Conservation (phyloP, 192 early-diverging fungal species). For the Phlyctochytrium arcticum region DNA sequence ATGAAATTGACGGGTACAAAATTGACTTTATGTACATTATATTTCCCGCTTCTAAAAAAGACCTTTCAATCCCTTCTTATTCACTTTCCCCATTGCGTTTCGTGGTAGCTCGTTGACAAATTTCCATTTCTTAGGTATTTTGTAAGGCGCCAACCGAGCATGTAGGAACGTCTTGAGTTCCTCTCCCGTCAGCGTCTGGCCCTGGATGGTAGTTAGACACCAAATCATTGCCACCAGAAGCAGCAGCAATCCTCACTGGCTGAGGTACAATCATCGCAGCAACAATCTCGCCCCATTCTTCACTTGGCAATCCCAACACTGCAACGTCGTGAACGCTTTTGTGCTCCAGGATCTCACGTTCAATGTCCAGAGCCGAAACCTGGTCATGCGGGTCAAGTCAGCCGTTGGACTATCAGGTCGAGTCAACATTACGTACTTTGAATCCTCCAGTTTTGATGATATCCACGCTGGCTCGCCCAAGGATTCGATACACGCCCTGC, state of each 20-base stretch:
- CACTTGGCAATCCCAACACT: slow-evolving; percentile 67
- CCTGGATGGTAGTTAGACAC: neutral
- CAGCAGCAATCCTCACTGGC: slow-evolving; percentile 3
- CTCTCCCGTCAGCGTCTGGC: slow-evolving; percentile 17
- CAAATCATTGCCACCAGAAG: neutral
- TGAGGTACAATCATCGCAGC: slow-evolving; percentile 61
- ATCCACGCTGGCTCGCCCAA: slow-evolving; percentile 77
- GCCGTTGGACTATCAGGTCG: neutral
- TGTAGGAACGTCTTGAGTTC: slow-evolving; percentile 51
- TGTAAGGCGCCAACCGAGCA: slow-evolving; percentile 67
- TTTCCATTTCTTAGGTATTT: slow-evolving; percentile 59
- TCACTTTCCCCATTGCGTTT: slow-evolving; percentile 88
- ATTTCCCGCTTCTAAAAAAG: no score
- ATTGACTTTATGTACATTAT: no score
- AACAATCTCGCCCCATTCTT: slow-evolving; percentile 74
- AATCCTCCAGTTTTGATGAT: slow-evolving; percentile 88
- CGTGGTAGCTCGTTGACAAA: slow-evolving; percentile 61
- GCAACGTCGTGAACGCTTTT: slow-evolving; percentile 63
- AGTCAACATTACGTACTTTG: slow-evolving; percentile 53
- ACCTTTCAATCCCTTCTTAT: slow-evolving; percentile 68
- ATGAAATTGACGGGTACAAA: no score
- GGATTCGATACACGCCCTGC: slow-evolving; percentile 63
- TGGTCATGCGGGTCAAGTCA: neutral
- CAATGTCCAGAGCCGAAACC: slow-evolving; percentile 78
- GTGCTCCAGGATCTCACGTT: slow-evolving; percentile 65